phyloP scores from a whole-genome alignment of 768 basidiomycete species.

The Lanmaoa pseudosensibilis region DNA sequence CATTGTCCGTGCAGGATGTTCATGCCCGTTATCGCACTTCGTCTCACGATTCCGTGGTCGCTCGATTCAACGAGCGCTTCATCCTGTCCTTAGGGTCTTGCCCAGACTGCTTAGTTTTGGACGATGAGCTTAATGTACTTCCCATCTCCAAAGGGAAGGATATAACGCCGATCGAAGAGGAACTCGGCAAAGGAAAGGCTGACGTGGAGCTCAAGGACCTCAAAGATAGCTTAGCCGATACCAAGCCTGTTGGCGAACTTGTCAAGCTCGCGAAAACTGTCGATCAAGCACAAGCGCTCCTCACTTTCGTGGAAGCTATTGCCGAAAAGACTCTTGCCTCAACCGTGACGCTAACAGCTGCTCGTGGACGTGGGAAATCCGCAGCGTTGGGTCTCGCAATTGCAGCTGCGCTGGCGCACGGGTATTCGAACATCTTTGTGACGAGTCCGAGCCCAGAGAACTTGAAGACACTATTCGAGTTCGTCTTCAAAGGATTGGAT shows the following conservation, averaged over 20 bases:
- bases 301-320: slow-evolving; percentile 94
- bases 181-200: slow-evolving; percentile 46
- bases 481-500: slow-evolving; percentile 96
- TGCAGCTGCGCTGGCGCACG: slow-evolving; percentile 87
- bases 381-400: slow-evolving; percentile 95
- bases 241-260: slow-evolving; percentile 85
- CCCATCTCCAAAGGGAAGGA: slow-evolving; percentile 96
- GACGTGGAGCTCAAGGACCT: slow-evolving; percentile 75
- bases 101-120: slow-evolving; percentile 88
- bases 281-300: slow-evolving; percentile 91
- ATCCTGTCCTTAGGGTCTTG: slow-evolving; percentile 95
- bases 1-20: slow-evolving; percentile 67
- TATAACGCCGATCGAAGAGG: slow-evolving; percentile 65
- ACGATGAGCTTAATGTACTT: slow-evolving; percentile 97
- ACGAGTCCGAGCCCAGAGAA: slow-evolving; percentile 98
- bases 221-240: slow-evolving; percentile 74
- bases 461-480: slow-evolving; percentile 96
- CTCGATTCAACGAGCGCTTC: slow-evolving; percentile 98
- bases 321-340: slow-evolving; percentile 91
- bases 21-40: slow-evolving; percentile 93
- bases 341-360: slow-evolving; percentile 93
- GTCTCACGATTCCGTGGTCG: slow-evolving; percentile 83
- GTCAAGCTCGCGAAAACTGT: slow-evolving; percentile 88
- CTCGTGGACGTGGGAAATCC: slow-evolving; percentile 93
- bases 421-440: slow-evolving; percentile 97